These are phyloP conservation scores for Massariosphaeria phaeospora DNA, from an alignment of 495 filamentous ascomycete species.

Conservation along the genomic window DNA sequence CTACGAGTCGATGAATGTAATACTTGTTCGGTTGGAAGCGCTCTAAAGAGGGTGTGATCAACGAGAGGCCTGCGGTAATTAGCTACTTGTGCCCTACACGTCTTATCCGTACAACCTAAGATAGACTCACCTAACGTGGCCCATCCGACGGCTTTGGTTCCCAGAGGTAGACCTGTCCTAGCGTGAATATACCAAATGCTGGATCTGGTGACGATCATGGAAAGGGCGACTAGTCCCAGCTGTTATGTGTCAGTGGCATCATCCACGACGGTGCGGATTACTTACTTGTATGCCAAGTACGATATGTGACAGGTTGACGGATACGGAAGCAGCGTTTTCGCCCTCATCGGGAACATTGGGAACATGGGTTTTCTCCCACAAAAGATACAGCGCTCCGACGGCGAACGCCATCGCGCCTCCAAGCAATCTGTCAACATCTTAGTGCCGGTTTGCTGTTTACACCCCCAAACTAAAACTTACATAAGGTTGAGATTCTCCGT, in stretches of 20 bases:
- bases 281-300: constrained; percentile 40
- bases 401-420: constrained; percentile 75
- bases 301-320: constrained; percentile 31
- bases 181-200: constrained; percentile 78
- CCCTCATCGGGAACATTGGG: no score
- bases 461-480: constrained; percentile 46
- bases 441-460: not conserved
- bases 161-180: constrained; percentile 78
- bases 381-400: constrained; percentile 72
- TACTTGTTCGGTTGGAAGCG: constrained; percentile 75
- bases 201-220: constrained; percentile 80
- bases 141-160: constrained; percentile 89
- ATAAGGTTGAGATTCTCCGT: constrained; percentile 71
- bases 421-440: constrained; percentile 52
- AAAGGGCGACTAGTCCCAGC: constrained; percentile 77
- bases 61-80: constrained; percentile 60
- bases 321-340: no score
- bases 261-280: not conserved
- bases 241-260: constrained; percentile 36
- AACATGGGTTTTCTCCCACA: constrained; percentile 70
- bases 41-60: constrained; percentile 76
- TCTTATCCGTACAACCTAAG: no score
- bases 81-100: no score
- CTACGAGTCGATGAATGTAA: constrained; percentile 82
- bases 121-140: constrained; percentile 67